Evolutionary conservation across 208 protist species (phyloP), one percentile per base, ranked within the genome.

Genomic region (Crithidia fasciculata): DNA sequence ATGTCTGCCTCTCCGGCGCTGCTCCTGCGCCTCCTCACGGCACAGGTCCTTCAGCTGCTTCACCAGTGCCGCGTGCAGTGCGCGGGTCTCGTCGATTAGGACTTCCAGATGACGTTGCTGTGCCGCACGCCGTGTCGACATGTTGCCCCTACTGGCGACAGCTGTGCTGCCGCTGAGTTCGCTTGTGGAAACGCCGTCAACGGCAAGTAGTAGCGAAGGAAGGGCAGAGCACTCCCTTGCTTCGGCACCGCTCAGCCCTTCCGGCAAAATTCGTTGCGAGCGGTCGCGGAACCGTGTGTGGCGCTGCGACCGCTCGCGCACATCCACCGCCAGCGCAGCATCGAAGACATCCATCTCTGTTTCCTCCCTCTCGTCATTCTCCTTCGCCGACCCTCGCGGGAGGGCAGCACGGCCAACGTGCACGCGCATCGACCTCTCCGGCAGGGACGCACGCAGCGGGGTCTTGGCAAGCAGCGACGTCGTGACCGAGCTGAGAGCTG

Each of bases 341-440:
- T 77, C 72, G 12, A 77, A 77, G 3, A 67, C 49, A 45, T 77
- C 72, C 65, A 77, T 70, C 43, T 36, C 12, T 55, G 57, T 13
- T 18, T 15, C 18, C 39, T 58, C 6, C 5, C 9, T 1, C 6
- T 19, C 10, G 19, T 16, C 43, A 9, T 39, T 8, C 37, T 8
- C 39, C 10, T 45, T n/a, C 57, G 3, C 9, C 39, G 3, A 2
- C 15, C 12, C 45, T 49, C 45, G 45, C 7, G 7, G 45, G 9
- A 49, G 2, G 45, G 45, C 12, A 49, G 0, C 28, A 49, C 9
- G 45, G 45, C 9, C 45, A 49, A 13, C 45, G 45, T 49, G 45
- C 9, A 13, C 45, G 45, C 28, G 28, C 28, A 49, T 8, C 9
- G 45, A 13, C 45, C 12, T 49, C 9, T 13, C 7, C 45, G 45